A percentile compares a stretch with the other conserved stretches of the same genome.
Conservation (phyloP, 176 grass and related monocot species). For the Dendrocalamus sinicus region DNA sequence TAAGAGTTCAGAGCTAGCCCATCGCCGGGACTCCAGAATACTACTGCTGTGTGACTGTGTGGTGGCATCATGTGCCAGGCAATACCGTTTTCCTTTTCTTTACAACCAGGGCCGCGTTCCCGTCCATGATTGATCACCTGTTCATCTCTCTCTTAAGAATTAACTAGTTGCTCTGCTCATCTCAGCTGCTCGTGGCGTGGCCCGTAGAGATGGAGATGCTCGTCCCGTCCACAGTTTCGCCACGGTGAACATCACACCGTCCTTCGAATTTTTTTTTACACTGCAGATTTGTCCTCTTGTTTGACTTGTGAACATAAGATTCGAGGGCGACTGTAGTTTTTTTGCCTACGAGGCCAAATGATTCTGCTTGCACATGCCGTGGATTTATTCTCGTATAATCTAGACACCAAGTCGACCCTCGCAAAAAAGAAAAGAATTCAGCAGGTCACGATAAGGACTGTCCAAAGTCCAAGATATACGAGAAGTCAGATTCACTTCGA, state of each 20-base stretch:
- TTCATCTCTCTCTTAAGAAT: neutral
- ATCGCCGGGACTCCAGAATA: neutral
- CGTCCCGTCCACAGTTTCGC: neutral
- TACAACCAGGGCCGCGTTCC: neutral
- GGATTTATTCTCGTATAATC: neutral
- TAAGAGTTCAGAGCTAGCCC: neutral
- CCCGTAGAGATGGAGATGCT: neutral
- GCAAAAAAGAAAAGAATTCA: neutral
- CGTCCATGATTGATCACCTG: neutral
- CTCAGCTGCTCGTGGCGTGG: neutral
- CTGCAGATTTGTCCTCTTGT: neutral
- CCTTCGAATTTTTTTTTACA: no score
- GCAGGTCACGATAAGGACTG: neutral
- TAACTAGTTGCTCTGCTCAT: neutral
- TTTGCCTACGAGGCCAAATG: neutral
- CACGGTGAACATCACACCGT: neutral
- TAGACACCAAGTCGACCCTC: neutral
- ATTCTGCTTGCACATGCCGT: neutral
- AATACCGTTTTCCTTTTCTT: neutral
- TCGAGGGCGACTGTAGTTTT: neutral
- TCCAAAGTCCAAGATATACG: neutral
- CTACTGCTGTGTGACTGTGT: neutral
- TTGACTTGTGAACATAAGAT: neutral
- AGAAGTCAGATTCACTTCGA: no score
- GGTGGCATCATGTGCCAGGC: neutral